phyloP scores from a whole-genome alignment of 2,329 filamentous ascomycete genomes.

The Neophaeococcomyces aloes region DNA sequence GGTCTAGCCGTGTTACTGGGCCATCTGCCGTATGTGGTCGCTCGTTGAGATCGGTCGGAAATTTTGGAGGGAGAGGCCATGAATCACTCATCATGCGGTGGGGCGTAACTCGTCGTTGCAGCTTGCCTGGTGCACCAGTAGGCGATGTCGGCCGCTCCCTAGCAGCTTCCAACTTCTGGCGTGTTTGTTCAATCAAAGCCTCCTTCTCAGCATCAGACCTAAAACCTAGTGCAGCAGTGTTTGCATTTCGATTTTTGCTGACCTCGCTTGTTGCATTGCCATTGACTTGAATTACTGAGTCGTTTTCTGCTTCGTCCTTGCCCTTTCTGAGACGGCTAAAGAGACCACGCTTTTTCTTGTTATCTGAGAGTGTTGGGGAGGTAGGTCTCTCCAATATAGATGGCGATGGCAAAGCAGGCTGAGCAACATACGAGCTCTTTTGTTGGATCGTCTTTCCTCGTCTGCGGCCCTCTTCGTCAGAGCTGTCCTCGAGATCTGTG shows the following conservation, averaged over 20 bases:
- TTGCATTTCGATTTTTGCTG: constrained; percentile 44
- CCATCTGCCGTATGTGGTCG: constrained; percentile 24
- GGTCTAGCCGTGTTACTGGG: constrained; percentile 11
- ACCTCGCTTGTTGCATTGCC: constrained; percentile 23
- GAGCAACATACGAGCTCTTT: constrained; percentile 4
- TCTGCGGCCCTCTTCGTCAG: constrained; percentile 38
- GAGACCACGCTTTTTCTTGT: constrained; percentile 33
- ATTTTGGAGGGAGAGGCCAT: constrained; percentile 39
- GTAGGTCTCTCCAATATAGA: constrained; percentile 6
- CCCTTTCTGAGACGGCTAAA: constrained; percentile 52
- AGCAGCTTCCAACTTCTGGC: constrained; percentile 35
- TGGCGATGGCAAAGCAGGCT: constrained; percentile 19
- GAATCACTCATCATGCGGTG: constrained; percentile 30
- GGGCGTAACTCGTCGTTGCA: constrained; percentile 38
- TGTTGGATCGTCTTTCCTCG: constrained; percentile 16
- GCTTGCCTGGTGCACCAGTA: constrained; percentile 27
- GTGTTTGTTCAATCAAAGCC: constrained; percentile 50
- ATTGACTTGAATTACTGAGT: constrained; percentile 21
- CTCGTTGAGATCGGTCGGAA: constrained; percentile 6
- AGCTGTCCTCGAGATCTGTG: constrained; percentile 51
- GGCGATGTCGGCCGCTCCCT: constrained; percentile 10
- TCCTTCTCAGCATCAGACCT: constrained; percentile 44
- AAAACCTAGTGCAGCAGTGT: constrained; percentile 42
- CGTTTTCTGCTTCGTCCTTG: constrained; percentile 28
- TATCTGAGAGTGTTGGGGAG: constrained; percentile 22